Evolutionary conservation across 2,329 filamentous ascomycete genomes (phyloP).

Genomic region (Botrytis pseudocinerea): DNA sequence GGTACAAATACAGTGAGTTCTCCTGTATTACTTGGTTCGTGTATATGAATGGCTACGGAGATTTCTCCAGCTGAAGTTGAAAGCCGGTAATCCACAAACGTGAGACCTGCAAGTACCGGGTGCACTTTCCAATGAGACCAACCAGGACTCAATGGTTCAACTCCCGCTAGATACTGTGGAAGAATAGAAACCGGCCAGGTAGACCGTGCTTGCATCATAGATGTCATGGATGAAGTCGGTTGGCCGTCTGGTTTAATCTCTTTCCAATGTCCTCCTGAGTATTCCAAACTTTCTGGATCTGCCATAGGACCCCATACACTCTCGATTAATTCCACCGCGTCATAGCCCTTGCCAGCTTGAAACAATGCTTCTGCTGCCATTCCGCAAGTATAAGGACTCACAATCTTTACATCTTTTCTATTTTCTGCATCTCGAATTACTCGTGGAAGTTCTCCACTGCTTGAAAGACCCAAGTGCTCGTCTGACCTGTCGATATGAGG

Average conservation of each 20-base stretch:
- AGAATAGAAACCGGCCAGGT: slow-evolving; percentile 33
- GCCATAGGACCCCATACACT: slow-evolving; percentile 33
- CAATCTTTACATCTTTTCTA: slow-evolving; percentile 28
- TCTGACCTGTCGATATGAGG: slow-evolving; percentile 21
- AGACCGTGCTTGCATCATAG: slow-evolving; percentile 33
- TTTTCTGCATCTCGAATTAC: slow-evolving; percentile 28
- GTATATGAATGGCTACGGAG: slow-evolving; percentile 25
- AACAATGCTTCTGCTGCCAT: slow-evolving; percentile 32
- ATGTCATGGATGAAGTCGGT: slow-evolving; percentile 30
- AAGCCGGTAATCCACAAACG: slow-evolving; percentile 27
- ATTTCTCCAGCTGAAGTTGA: slow-evolving; percentile 25
- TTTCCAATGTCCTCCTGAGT: slow-evolving; percentile 35
- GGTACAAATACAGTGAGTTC: slow-evolving; percentile 27
- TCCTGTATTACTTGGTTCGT: slow-evolving; percentile 25
- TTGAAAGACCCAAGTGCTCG: slow-evolving; percentile 22
- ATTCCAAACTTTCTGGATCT: slow-evolving; percentile 28
- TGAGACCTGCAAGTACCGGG: slow-evolving; percentile 30
- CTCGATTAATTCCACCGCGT: slow-evolving; percentile 28
- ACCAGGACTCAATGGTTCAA: slow-evolving; percentile 29
- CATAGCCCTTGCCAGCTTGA: slow-evolving; percentile 18
- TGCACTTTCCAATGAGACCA: slow-evolving; percentile 29
- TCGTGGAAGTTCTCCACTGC: slow-evolving; percentile 22
- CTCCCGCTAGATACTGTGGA: slow-evolving; percentile 31
- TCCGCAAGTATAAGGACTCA: slow-evolving; percentile 33
- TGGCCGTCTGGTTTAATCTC: slow-evolving; percentile 30